phyloP scores from a whole-genome alignment of 129 eudicot genomes.

The Chrysanthemum seticuspe region DNA sequence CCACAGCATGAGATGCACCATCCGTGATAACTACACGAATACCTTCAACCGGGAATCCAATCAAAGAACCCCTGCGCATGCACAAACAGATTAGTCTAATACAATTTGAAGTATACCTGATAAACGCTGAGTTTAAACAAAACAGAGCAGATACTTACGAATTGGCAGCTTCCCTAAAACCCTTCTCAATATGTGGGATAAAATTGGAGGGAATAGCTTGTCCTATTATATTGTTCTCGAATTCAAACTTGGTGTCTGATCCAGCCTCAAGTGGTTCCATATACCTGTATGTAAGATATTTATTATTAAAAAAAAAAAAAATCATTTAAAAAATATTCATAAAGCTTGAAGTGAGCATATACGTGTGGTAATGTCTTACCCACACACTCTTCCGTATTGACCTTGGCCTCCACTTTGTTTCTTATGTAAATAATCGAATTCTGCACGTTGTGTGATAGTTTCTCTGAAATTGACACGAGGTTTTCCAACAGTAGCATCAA shows the following conservation, averaged over 20 bases:
- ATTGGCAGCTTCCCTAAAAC: constrained; percentile 95
- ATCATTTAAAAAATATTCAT: not conserved
- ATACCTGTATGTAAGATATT: constrained; percentile 42
- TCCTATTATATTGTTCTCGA: constrained; percentile 86
- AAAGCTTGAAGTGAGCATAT: not conserved
- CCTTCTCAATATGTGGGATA: constrained; percentile 95
- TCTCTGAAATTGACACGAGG: constrained; percentile 99
- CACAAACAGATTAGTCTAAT: constrained; percentile 18
- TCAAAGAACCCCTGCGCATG: constrained; percentile 79
- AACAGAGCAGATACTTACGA: constrained; percentile 54
- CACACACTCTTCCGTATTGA: constrained; percentile 91
- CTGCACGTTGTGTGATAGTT: constrained; percentile 92
- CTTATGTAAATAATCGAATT: constrained; percentile 92
- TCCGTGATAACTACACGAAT: constrained; percentile 77
- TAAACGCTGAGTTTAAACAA: not conserved
- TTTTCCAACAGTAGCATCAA: constrained; percentile 84
- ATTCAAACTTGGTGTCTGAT: constrained; percentile 78
- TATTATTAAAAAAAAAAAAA: too few species aligned
- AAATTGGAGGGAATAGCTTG: constrained; percentile 88
- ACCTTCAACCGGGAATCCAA: constrained; percentile 95
- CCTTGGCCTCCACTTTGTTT: constrained; percentile 99
- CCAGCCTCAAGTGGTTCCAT: constrained; percentile 89
- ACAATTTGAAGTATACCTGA: not conserved
- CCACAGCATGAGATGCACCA: constrained; percentile 94
- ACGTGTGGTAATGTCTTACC: constrained; percentile 46